A percentile compares a stretch with the other conserved stretches of the same genome.
Conservation (phyloP, 805 yeast species). For the Metahyphopichia silvanorum region DNA sequence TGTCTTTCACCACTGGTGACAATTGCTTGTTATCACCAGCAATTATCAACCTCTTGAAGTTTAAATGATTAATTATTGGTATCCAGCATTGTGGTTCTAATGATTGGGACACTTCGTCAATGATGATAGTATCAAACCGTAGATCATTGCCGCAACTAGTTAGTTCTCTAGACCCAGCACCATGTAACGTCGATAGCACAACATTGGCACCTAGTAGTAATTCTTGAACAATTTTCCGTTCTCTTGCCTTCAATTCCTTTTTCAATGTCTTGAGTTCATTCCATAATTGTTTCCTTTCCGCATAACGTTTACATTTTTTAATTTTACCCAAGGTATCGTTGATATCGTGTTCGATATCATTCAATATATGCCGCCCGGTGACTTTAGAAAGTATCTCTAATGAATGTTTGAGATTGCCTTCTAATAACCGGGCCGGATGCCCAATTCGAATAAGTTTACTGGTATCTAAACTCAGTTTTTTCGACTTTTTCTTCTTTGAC, state of each 20-base stretch:
- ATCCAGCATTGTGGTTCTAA: constrained; percentile 97
- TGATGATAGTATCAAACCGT: constrained; percentile 75
- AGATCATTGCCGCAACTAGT: constrained; percentile 38
- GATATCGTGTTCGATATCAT: constrained; percentile 71
- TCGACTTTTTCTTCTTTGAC: constrained; percentile 19
- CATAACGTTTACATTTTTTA: constrained; percentile 59
- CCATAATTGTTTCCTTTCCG: constrained; percentile 67
- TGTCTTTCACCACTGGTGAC: constrained; percentile 79
- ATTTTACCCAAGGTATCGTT: constrained; percentile 52
- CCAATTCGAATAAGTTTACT: constrained; percentile 74
- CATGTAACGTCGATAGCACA: constrained; percentile 82
- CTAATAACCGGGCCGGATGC: constrained; percentile 84
- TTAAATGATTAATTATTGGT: constrained; percentile 68
- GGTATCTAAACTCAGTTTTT: constrained; percentile 15
- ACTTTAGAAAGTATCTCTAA: constrained; percentile 66
- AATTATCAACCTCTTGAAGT: constrained; percentile 57
- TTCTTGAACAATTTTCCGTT: constrained; percentile 57
- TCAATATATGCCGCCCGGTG: constrained; percentile 49
- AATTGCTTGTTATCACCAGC: constrained; percentile 94
- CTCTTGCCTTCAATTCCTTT: constrained; percentile 67
- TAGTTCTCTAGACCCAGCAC: constrained; percentile 73
- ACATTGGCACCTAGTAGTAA: constrained; percentile 62
- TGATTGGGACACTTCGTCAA: constrained; percentile 94
- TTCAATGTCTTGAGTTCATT: constrained; percentile 63
- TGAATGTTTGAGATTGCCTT: constrained; percentile 63